Evolutionary conservation across 2,329 filamentous ascomycete genomes (phyloP), one percentile per base, ranked within the genome.

Genomic region (Cadophora luteo-olivacea): DNA sequence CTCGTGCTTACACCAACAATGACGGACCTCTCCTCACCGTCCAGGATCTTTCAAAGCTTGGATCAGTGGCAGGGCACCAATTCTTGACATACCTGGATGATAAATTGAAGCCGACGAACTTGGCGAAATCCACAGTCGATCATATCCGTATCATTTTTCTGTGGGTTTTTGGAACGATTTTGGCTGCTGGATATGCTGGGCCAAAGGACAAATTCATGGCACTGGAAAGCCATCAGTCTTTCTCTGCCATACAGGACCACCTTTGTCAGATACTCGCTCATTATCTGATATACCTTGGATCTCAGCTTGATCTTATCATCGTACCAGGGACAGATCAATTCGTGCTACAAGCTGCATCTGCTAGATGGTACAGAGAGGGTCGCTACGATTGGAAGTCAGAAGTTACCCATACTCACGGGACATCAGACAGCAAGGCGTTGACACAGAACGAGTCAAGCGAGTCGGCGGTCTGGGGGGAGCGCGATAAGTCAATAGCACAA

Each of bases 201-300:
- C 48, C 16, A 25, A 24, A 22, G 11, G 33, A 36, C 5, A 5
- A 36, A 5, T 48, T 51, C 14, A 2, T 12, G 1, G 48, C n/a
- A 38, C 9, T 4, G 16, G 7, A 25, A 49, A 24, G 7, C 52
- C 12, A 3, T 41, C 38, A 7, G 2, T 29, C n/a, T 4, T n/a
- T 32, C 5, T 14, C 24, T 24, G 3, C 29, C 9, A 61, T 51
- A 8, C 62, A 66, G 24, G 48, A 9, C 36, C 49, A 36, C 33
- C 52, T 68, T 0, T 70, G 62, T 22, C 65, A 68, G 25, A 70
- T 68, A 12, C 54, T 70, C n/a, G 68, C 58, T 12, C 66, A 70
- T 32, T 64, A 66, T 49, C 9, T 70, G 33, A n/a, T 70, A 16
- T 70, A 52, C 51, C 16, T 68, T 3, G 66, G 57, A 6, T 66